These are phyloP conservation scores for Mycena amicta DNA, from an alignment of 768 basidiomycete genomes.

Conservation along the genomic window DNA sequence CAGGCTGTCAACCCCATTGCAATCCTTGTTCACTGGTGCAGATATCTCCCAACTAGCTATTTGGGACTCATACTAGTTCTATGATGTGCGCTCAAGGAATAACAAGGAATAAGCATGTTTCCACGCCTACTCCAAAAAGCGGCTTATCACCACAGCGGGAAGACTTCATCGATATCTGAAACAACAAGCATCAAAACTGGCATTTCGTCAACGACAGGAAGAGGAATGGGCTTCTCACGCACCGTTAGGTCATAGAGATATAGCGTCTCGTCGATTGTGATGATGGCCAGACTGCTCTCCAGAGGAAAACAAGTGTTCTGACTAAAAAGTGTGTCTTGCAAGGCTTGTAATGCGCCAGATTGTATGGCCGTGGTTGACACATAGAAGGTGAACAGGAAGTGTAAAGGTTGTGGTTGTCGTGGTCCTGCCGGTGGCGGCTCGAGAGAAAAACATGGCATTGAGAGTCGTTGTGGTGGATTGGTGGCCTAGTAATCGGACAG, in stretches of 20 bases:
- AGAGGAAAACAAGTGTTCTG: conserved; percentile 54
- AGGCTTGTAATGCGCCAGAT: conserved; percentile 67
- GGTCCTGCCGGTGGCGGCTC: conserved; percentile 48
- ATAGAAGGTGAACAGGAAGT: conserved; percentile 87
- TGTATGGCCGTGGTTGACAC: conserved; percentile 68
- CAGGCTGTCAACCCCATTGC: too few species aligned
- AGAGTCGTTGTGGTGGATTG: conserved; percentile 57
- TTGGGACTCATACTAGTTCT: too few species aligned
- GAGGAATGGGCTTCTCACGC: conserved; percentile 35
- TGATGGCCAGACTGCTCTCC: conserved; percentile 65
- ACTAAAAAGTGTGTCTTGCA: conserved; percentile 70
- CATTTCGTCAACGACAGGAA: conserved; percentile 18
- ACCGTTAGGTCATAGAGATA: conserved; percentile 92
- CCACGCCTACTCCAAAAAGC: too few species aligned
- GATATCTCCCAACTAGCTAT: too few species aligned
- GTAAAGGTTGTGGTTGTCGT: conserved; percentile 64
- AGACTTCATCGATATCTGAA: conserved; percentile 90
- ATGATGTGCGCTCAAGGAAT: too few species aligned
- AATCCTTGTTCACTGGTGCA: too few species aligned
- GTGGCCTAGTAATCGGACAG: conserved; percentile 85
- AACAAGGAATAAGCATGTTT: too few species aligned
- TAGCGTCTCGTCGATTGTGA: conserved; percentile 79
- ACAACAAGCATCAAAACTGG: conserved; percentile 75
- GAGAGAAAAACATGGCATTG: conserved; percentile 54
- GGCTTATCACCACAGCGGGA: conserved; percentile 85